Conservation (phyloP, 768 basidiomycete genomes). For the Harrya chromipes region DNA sequence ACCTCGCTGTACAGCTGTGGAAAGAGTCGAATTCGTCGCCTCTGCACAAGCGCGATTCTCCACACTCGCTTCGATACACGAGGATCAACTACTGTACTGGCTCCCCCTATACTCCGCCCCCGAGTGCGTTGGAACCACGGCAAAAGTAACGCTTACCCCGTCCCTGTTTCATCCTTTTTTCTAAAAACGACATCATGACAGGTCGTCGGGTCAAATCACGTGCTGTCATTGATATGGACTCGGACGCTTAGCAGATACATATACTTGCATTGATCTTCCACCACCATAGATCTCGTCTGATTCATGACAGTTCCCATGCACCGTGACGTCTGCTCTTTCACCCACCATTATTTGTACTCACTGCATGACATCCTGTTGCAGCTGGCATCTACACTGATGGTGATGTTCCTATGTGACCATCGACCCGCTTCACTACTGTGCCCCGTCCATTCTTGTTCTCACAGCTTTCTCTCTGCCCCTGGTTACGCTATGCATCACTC, state of each 20-base stretch:
- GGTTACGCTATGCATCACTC: not conserved
- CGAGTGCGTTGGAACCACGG: constrained; percentile 10
- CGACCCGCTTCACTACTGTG: no score
- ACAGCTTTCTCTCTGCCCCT: not conserved
- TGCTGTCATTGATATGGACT: constrained; percentile 9
- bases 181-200: not conserved
- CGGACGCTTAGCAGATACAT: constrained; percentile 2
- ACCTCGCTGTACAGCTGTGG: constrained; percentile 10
- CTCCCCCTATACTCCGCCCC: constrained; percentile 9
- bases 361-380: no score
- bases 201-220: not conserved
- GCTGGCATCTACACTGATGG: no score
- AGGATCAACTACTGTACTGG: constrained; percentile 21
- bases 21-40: constrained; percentile 11
- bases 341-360: no score
- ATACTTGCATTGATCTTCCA: constrained; percentile 8
- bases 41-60: constrained; percentile 18
- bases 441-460: not conserved
- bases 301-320: no score
- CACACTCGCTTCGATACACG: not conserved
- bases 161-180: constrained; percentile 7
- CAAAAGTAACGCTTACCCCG: constrained; percentile 1
- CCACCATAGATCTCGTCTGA: not conserved
- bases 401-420: no score
- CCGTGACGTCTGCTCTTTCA: no score